Evolutionary conservation across 2,329 filamentous ascomycete species (phyloP), one percentile per base, ranked within the genome.

Genomic region (Trichoderma atroviride): DNA sequence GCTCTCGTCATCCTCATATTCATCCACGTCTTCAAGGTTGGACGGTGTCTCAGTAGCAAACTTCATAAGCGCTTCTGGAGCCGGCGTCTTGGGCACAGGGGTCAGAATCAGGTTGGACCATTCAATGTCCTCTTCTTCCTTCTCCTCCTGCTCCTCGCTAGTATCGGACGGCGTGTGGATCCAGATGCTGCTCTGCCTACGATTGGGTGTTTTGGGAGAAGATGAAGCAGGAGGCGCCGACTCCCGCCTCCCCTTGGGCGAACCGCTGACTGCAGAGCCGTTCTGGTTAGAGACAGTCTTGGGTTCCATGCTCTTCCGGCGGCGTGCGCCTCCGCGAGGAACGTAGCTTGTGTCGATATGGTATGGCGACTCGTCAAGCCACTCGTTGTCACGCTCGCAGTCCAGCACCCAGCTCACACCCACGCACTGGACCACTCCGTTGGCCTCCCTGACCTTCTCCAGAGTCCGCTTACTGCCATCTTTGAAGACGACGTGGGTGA

Each of bases 401-500:
- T 97, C 93, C 72, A 97, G 85, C 67, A 96, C 91, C 93, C 93
- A 97, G 73, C 89, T 90, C 58, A 96, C 91, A 61, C 93, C 93
- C 68, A 97, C 93, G 80, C 93, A 96, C 74, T 92, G 89, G 47
- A 97, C 92, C 35, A 92, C 84, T 6, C 92, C 92, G 16, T 87
- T 85, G 50, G 88, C 89, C 74, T 91, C 87, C 69, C 89, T 85
- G 7, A 95, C 91, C 80, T 94, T 96, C 76, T 96, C 91, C 73
- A 97, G 80, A 0, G 93, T 97, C 31, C 90, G 85, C 75, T 91
- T 90, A 53, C 89, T 89, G 57, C 94, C 94, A 76, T 97, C 94
- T 78, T 97, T 97, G 83, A 90, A 97, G 7, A 97, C 88, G 9
- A 97, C 92, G 76, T 97, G 94, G 0, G 93, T 97, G 74, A 97